These are phyloP conservation scores for Xylaria nigripes DNA, from an alignment of 495 filamentous ascomycete species.

Conservation along the genomic window DNA sequence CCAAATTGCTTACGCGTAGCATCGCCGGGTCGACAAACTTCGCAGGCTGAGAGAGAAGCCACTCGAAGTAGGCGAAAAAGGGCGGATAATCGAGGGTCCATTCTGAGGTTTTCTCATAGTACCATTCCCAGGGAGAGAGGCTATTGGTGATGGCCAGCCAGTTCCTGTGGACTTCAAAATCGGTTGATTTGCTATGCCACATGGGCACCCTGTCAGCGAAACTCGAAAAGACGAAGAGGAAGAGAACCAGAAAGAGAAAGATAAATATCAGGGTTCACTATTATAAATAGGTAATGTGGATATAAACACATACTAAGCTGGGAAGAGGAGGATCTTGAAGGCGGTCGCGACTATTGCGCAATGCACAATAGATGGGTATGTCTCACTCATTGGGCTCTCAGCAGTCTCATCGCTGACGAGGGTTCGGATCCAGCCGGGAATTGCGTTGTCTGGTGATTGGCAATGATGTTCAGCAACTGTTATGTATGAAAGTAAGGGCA, in stretches of 20 bases:
- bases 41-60: slow-evolving; percentile 77
- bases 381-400: slow-evolving; percentile 57
- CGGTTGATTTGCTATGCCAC: slow-evolving; percentile 85
- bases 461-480: not conserved
- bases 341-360: slow-evolving; percentile 80
- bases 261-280: no score
- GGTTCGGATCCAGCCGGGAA: slow-evolving; percentile 1
- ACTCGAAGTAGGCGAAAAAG: slow-evolving; percentile 96
- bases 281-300: not conserved
- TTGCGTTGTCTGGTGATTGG: not conserved
- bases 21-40: slow-evolving; percentile 68
- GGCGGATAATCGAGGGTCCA: slow-evolving; percentile 99
- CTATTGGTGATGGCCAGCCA: slow-evolving; percentile 94
- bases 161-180: slow-evolving; percentile 97
- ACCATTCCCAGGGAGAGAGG: slow-evolving; percentile 82
- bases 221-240: no score
- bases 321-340: slow-evolving; percentile 89
- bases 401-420: slow-evolving; percentile 14
- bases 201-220: not conserved
- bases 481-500: not conserved
- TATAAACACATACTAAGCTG: slow-evolving; percentile 71
- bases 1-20: slow-evolving; percentile 71
- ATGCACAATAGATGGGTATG: slow-evolving; percentile 78
- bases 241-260: slow-evolving; percentile 8
- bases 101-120: slow-evolving; percentile 93